Evolutionary conservation across 2,329 filamentous ascomycete species (phyloP).

Genomic region (Pseudocercospora fuligena): DNA sequence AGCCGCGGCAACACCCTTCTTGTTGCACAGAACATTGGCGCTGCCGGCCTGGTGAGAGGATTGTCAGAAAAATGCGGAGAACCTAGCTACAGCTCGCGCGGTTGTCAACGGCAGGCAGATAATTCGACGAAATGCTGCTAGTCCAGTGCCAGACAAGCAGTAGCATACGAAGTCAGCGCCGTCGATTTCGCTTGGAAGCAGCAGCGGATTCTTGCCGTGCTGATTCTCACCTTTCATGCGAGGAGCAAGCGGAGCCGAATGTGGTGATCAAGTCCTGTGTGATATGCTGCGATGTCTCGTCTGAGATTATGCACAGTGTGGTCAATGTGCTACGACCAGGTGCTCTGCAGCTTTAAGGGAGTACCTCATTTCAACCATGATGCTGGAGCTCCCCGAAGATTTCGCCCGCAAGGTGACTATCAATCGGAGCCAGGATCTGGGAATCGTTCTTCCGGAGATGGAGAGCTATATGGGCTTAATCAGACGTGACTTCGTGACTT

Average conservation of each 20-base stretch:
- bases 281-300: background rate
- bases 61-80: constrained; percentile 14
- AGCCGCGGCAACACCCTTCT: background rate
- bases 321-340: background rate
- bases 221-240: background rate
- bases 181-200: constrained; percentile 1
- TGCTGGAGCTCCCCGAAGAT: background rate
- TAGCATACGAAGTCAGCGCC: background rate
- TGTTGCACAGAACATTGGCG: background rate
- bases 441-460: constrained; percentile 1
- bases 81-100: background rate
- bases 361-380: constrained; percentile 1
- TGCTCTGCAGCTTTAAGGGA: background rate
- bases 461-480: background rate
- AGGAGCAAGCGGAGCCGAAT: background rate
- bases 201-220: background rate
- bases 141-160: background rate
- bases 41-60: background rate
- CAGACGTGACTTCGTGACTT: constrained; percentile 10
- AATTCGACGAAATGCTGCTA: background rate
- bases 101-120: constrained; percentile 5
- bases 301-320: background rate
- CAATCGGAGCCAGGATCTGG: background rate
- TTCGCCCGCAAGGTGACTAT: background rate
- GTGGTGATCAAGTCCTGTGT: background rate